Evolutionary conservation across 2,329 filamentous ascomycete genomes (phyloP).

Genomic region (Cordyceps cateniannulata): DNA sequence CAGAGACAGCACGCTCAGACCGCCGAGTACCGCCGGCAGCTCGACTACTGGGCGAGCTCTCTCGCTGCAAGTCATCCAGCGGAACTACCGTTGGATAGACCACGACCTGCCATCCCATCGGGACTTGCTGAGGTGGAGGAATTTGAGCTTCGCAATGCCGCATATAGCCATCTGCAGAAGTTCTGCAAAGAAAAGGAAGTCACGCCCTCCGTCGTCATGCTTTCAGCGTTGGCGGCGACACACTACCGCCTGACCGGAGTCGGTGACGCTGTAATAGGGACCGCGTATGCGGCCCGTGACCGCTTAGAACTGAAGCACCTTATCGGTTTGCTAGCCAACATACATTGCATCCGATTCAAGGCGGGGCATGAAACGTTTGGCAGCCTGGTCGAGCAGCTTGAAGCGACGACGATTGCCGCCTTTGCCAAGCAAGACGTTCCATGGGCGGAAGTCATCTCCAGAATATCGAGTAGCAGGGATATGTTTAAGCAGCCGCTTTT

Average conservation of each 20-base stretch:
- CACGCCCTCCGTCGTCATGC: conserved; percentile 6
- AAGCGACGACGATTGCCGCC: conserved; percentile 2
- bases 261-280: conserved; percentile 8
- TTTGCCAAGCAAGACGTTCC: conserved; percentile 18
- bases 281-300: conserved; percentile 1
- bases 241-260: conserved; percentile 11
- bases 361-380: conserved; percentile 16
- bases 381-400: conserved; percentile 16
- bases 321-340: conserved; percentile 8
- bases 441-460: too few species aligned
- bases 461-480: too few species aligned
- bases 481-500: too few species aligned
- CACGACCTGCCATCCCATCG: conserved; percentile 10
- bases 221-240: conserved; percentile 9
- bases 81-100: conserved; percentile 12
- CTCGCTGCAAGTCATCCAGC: conserved; percentile 14
- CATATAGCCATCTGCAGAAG: conserved; percentile 8
- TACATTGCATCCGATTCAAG: conserved; percentile 8
- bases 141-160: background rate
- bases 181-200: conserved; percentile 2
- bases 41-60: conserved; percentile 17
- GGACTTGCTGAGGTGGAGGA: background rate
- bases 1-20: conserved; percentile 14
- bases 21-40: conserved; percentile 12
- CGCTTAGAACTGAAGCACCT: background rate